phyloP scores from a whole-genome alignment of 352 stramenopile species.

The Pythium grandisporangium region DNA sequence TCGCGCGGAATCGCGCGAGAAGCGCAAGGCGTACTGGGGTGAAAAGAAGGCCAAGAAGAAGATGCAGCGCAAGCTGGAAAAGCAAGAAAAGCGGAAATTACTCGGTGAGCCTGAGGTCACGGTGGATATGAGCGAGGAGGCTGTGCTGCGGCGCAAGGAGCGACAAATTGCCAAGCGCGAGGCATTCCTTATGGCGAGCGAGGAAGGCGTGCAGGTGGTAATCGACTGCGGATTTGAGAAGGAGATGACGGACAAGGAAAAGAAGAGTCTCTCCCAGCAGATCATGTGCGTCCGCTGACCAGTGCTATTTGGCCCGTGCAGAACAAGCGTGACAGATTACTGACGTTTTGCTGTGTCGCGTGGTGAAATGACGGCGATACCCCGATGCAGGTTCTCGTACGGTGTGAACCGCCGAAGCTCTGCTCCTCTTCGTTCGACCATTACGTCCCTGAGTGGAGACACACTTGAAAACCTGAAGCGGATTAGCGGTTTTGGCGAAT shows the following conservation, averaged over 20 bases:
- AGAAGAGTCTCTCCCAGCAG: conserved; percentile 91
- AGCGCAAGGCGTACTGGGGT: conserved; percentile 56
- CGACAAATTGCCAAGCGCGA: conserved; percentile 60
- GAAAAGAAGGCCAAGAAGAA: conserved; percentile 86
- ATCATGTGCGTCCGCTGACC: conserved; percentile 93
- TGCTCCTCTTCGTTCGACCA: conserved; percentile 40
- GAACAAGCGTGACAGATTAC: too few species aligned
- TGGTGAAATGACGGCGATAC: neutral
- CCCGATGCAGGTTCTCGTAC: conserved; percentile 63
- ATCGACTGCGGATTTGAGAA: conserved; percentile 94
- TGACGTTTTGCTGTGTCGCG: neutral
- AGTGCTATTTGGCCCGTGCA: too few species aligned
- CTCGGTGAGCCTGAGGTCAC: conserved; percentile 27
- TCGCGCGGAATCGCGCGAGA: conserved; percentile 44
- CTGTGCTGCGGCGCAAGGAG: conserved; percentile 52
- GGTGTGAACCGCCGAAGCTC: conserved; percentile 59
- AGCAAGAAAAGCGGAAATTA: conserved; percentile 25
- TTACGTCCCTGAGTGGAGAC: conserved; percentile 65
- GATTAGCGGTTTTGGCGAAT: conserved; percentile 86
- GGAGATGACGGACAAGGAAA: conserved; percentile 89
- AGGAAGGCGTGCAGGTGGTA: conserved; percentile 76
- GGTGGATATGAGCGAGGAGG: conserved; percentile 75
- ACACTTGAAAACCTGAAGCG: conserved; percentile 81
- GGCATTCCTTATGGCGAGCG: conserved; percentile 69
- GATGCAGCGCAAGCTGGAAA: conserved; percentile 33